Base-by-base conservation (phyloP, 1,139 yeast species). In the Scheffersomyces cryptocercus region DNA sequence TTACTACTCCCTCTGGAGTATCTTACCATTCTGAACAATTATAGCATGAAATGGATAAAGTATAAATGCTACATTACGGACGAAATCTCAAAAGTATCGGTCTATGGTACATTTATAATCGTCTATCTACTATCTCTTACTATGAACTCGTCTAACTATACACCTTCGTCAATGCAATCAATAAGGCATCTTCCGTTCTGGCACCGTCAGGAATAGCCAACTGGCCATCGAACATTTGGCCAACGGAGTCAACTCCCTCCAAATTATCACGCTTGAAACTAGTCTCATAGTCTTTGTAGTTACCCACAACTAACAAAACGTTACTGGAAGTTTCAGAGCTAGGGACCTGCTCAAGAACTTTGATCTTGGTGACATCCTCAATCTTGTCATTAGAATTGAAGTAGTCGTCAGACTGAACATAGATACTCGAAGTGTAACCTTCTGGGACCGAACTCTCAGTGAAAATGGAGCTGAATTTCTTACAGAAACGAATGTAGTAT, bases 381-480 rank as follows among this genome's bases (percentile, higher is more conserved):
- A 50, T 45, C 29, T 49, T 50, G 15, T 60, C 58, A 38, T 68
- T 66, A 12, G 35, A 30, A 37, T 58, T 62, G 56, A 74, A 82
- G 58, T 72, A 83, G 45, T 84, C 88, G 37, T 87, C 88, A 55
- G 90, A 75, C 45, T 83, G 79, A 12, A 83, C 78, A 63, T 78
- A 85, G 1, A 85, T 62, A 3, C 90, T 76, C 50, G 80, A 81
- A 1, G 84, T 73, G 60, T 89, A 90, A 0, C 96, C 96, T 5
- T 81, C 82, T 3, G 50, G 49, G 9, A 81, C 74, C 3, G 85
- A 72, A 40, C 86, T 75, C 55, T 85, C 88, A 7, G 95, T 84
- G 63, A 88, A 90, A 0, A 90, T 66, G 13, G 81, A 71, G 38
- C 82, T 79, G 55, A 89, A 83, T 9, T 69, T 61, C 40, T 71